Evolutionary conservation across 2,329 filamentous ascomycete species (phyloP).

Genomic region (Penicillium sp.): DNA sequence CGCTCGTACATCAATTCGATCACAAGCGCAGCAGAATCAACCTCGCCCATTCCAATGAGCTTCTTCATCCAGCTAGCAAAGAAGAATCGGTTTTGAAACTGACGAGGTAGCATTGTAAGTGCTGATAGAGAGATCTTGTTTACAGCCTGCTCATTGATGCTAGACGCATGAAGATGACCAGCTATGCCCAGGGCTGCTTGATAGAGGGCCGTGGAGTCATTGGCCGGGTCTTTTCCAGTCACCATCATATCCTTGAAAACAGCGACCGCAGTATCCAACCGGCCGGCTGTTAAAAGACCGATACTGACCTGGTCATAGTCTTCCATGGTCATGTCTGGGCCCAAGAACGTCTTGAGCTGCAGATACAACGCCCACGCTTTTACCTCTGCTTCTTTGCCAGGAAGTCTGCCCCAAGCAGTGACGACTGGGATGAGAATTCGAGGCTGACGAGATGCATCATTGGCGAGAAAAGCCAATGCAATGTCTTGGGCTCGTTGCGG

Average conservation of each 20-base stretch:
- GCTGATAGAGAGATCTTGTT: conserved; percentile 47
- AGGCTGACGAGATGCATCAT: conserved; percentile 41
- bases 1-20: conserved; percentile 68
- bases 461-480: conserved; percentile 40
- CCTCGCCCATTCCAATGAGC: conserved; percentile 65
- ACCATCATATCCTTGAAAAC: conserved; percentile 90
- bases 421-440: conserved; percentile 59
- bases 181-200: conserved; percentile 37
- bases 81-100: conserved; percentile 68
- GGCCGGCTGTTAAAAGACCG: conserved; percentile 61
- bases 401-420: conserved; percentile 54
- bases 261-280: conserved; percentile 62
- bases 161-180: conserved; percentile 39
- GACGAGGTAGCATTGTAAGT: conserved; percentile 49
- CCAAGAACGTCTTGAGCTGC: conserved; percentile 57
- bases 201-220: conserved; percentile 45
- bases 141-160: conserved; percentile 40
- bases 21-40: conserved; percentile 66
- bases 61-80: conserved; percentile 85
- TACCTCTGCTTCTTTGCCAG: conserved; percentile 46
- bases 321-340: conserved; percentile 57
- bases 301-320: conserved; percentile 73
- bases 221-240: conserved; percentile 45
- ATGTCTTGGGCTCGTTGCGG: conserved; percentile 47
- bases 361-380: conserved; percentile 64